Evolutionary conservation across 2,329 filamentous ascomycete genomes (phyloP).

Genomic region (Lachnellula occidentalis): DNA sequence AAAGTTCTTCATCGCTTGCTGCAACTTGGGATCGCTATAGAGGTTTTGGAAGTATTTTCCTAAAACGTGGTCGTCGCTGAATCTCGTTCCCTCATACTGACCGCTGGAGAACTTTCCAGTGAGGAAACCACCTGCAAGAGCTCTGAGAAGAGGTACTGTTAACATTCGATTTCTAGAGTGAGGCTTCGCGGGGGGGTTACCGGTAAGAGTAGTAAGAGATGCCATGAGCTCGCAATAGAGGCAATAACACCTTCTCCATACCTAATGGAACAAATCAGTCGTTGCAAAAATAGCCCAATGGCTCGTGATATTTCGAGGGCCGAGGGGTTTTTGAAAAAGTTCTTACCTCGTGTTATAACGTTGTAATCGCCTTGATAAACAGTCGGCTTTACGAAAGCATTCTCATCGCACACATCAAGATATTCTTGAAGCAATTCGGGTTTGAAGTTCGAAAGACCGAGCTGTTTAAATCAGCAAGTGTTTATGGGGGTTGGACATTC

Average conservation of each 20-base stretch:
- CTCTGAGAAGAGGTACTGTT: not conserved
- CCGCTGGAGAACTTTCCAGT: not conserved
- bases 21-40: not conserved
- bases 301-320: too few relatives aligned
- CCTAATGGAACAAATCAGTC: too few relatives aligned
- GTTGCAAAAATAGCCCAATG: too few relatives aligned
- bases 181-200: not conserved
- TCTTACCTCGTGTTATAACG: conserved; percentile 4
- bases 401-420: conserved; percentile 22
- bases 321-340: too few relatives aligned
- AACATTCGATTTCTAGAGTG: not conserved
- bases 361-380: conserved; percentile 31
- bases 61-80: not conserved
- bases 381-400: conserved; percentile 26
- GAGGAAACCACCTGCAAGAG: not conserved
- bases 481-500: not conserved
- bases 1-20: not conserved
- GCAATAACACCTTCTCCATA: not conserved
- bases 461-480: conserved; percentile 2
- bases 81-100: not conserved
- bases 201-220: conserved; percentile 1
- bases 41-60: not conserved
- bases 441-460: conserved; percentile 29
- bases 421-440: conserved; percentile 18
- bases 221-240: not conserved